Evolutionary conservation across 2,329 filamentous ascomycete genomes (phyloP).

Genomic region (Aspergillus sp.): DNA sequence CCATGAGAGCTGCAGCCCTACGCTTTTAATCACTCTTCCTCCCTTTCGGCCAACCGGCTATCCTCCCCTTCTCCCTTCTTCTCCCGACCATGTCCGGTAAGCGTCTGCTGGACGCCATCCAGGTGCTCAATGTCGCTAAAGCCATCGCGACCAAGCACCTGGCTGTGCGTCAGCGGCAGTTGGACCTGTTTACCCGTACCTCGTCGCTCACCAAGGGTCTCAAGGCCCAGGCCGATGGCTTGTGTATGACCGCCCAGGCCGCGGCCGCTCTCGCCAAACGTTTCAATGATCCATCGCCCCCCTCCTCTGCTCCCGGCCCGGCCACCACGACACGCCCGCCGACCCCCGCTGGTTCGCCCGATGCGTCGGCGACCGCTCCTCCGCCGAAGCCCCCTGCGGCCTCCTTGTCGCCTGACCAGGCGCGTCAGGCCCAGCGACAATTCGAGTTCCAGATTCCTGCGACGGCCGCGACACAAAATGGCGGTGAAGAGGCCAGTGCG

Average conservation of each 20-base stretch:
- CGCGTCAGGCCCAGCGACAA: constrained; percentile 47
- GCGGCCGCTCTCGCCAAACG: constrained; percentile 59
- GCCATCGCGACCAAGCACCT: constrained; percentile 65
- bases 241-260: constrained; percentile 61
- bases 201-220: constrained; percentile 64
- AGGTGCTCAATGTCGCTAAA: constrained; percentile 68
- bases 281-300: constrained; percentile 49
- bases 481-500: constrained; percentile 23
- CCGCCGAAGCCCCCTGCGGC: constrained; percentile 23
- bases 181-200: constrained; percentile 63
- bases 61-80: background rate
- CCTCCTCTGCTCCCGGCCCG: constrained; percentile 20
- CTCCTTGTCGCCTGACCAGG: constrained; percentile 41
- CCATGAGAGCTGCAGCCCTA: background rate
- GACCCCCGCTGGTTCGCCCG: constrained; percentile 17
- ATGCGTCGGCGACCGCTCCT: constrained; percentile 17
- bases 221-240: constrained; percentile 59
- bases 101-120: constrained; percentile 69
- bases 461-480: constrained; percentile 44
- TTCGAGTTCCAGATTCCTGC: constrained; percentile 55
- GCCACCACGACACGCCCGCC: constrained; percentile 9
- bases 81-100: constrained; percentile 51
- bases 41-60: background rate
- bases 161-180: constrained; percentile 58
- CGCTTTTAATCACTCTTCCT: too few species aligned